These are phyloP conservation scores for Lolium perenne DNA, from an alignment of 176 grass and related monocot species.

Conservation along the genomic window DNA sequence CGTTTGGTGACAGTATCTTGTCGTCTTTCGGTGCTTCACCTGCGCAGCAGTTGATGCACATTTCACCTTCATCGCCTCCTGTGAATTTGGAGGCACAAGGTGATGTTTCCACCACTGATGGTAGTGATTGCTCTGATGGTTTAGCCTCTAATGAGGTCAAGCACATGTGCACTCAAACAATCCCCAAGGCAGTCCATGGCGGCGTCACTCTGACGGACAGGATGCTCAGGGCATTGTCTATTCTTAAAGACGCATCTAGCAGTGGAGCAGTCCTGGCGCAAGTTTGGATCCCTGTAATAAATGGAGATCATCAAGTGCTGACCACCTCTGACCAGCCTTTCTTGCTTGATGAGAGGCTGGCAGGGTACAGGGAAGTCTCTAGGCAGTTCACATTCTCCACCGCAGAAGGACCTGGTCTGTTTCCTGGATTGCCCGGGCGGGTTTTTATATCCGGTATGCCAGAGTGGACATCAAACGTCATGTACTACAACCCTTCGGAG, in stretches of 20 bases:
- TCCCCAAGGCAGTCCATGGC: constrained; percentile 40
- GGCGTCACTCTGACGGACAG: constrained; percentile 47
- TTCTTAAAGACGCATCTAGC: constrained; percentile 51
- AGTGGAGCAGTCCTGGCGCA: constrained; percentile 52
- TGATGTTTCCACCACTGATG: constrained; percentile 29
- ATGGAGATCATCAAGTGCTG: constrained; percentile 48
- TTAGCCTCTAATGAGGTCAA: neutral
- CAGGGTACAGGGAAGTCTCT: constrained; percentile 66
- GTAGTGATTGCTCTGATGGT: constrained; percentile 1
- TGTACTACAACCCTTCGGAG: constrained; percentile 55
- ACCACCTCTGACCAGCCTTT: constrained; percentile 69
- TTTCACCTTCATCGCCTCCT: constrained; percentile 29
- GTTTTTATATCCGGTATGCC: constrained; percentile 60
- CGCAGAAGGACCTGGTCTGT: constrained; percentile 53
- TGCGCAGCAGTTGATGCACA: neutral
- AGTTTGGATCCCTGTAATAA: constrained; percentile 64
- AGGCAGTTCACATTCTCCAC: constrained; percentile 64
- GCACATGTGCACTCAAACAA: neutral
- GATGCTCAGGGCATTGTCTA: constrained; percentile 64
- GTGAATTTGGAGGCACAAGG: neutral
- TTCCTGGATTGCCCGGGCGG: constrained; percentile 59
- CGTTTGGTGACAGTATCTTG: constrained; percentile 34
- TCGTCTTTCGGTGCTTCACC: constrained; percentile 1
- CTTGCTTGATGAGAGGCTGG: constrained; percentile 56
- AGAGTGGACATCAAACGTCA: constrained; percentile 69